phyloP scores from a whole-genome alignment of 345 rosid genomes.

The Pugionium cornutum region DNA sequence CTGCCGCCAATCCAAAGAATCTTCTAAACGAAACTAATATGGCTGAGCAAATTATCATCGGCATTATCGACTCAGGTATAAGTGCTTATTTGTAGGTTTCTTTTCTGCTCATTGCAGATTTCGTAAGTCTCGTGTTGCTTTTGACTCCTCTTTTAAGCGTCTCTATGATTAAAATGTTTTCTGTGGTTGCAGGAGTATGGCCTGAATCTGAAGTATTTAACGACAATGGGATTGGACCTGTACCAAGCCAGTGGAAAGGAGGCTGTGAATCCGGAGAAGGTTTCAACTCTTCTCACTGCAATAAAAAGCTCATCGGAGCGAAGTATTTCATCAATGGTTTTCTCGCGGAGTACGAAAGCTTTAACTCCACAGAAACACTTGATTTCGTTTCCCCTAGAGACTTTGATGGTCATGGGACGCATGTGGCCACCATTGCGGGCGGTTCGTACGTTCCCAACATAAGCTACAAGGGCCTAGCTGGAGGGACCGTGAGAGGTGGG shows the following conservation, averaged over 20 bases:
- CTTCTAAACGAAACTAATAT: constrained; percentile 33
- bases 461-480: constrained; percentile 49
- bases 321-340: constrained; percentile 47
- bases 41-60: constrained; percentile 41
- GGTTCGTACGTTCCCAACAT: constrained; percentile 45
- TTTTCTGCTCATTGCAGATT: neutral
- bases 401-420: constrained; percentile 54
- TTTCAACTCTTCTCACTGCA: constrained; percentile 41
- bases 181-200: constrained; percentile 29
- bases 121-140: neutral
- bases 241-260: constrained; percentile 38
- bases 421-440: constrained; percentile 50
- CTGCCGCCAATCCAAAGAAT: constrained; percentile 30
- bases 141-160: neutral
- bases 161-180: neutral
- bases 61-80: constrained; percentile 39
- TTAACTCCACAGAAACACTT: constrained; percentile 43
- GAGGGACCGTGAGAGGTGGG: constrained; percentile 47
- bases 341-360: constrained; percentile 31
- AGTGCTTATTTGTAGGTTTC: constrained; percentile 2
- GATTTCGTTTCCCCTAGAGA: constrained; percentile 56
- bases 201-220: constrained; percentile 33
- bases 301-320: constrained; percentile 61
- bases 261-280: constrained; percentile 31
- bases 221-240: constrained; percentile 27